These are phyloP conservation scores for Phialophora expanda DNA, from an alignment of 2,329 filamentous ascomycete genomes.

Conservation along the genomic window DNA sequence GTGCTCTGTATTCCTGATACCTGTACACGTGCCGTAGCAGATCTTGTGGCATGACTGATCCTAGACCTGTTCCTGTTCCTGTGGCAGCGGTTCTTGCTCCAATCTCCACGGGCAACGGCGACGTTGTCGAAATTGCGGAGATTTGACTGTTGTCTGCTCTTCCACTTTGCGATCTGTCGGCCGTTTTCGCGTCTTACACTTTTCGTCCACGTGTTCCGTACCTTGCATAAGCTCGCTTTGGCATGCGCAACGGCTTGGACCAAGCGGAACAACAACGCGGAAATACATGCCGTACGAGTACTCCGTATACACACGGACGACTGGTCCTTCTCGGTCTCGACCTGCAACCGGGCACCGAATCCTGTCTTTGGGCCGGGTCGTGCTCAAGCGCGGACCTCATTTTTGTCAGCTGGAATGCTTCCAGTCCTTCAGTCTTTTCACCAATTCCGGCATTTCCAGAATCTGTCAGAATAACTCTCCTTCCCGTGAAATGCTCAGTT, in stretches of 20 bases:
- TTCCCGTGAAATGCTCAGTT: not conserved
- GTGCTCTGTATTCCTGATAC: too few species aligned
- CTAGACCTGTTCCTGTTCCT: conserved; percentile 1
- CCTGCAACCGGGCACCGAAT: not conserved
- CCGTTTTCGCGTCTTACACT: not conserved
- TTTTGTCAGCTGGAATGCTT: not conserved
- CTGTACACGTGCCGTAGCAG: too few species aligned
- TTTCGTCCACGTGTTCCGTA: not conserved
- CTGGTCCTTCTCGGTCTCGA: not conserved
- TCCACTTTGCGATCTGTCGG: not conserved
- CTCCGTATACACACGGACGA: not conserved
- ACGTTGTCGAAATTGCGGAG: not conserved
- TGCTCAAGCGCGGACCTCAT: not conserved
- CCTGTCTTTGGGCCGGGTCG: not conserved
- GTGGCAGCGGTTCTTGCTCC: not conserved
- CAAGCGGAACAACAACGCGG: not conserved
- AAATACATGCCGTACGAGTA: not conserved
- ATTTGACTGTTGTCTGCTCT: not conserved
- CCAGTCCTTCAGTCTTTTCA: not conserved
- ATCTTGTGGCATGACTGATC: conserved; percentile 1
- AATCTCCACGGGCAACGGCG: not conserved
- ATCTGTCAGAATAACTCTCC: not conserved
- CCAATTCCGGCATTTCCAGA: not conserved
- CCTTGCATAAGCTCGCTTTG: conserved; percentile 4
- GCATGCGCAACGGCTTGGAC: conserved; percentile 1